A percentile compares a stretch with the other conserved stretches of the same genome.
Evolutionary conservation across 1,139 yeast species (phyloP).

Genomic region (Lodderomyces elongisporus): DNA sequence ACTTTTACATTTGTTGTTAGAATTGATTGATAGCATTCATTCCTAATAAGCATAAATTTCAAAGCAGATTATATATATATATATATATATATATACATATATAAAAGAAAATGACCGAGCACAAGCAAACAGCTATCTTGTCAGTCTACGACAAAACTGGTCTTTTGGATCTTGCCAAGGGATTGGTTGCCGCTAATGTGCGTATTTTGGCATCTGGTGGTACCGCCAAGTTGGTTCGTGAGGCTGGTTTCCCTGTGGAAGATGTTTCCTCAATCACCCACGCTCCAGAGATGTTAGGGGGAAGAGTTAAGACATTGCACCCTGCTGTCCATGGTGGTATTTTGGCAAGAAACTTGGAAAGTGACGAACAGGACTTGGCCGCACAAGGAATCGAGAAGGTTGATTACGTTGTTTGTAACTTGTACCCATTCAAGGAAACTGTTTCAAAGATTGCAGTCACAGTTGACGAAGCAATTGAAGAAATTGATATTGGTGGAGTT

Average conservation of each 20-base stretch:
- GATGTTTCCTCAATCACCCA: constrained; percentile 93
- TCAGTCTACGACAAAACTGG: constrained; percentile 98
- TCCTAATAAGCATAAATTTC: too few species aligned
- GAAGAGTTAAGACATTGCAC: constrained; percentile 95
- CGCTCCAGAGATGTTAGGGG: constrained; percentile 98
- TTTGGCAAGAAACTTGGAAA: constrained; percentile 84
- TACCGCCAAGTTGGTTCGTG: constrained; percentile 89
- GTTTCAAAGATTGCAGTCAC: constrained; percentile 94
- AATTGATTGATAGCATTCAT: too few species aligned
- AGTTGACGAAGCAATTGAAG: constrained; percentile 95
- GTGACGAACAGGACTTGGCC: constrained; percentile 82
- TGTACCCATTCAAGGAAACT: constrained; percentile 97
- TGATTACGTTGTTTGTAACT: constrained; percentile 93
- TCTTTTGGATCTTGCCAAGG: constrained; percentile 90
- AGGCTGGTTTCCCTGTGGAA: constrained; percentile 96
- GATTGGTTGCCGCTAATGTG: constrained; percentile 80
- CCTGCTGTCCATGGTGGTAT: constrained; percentile 99
- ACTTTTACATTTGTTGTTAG: too few species aligned
- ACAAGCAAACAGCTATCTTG: constrained; percentile 82
- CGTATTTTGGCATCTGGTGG: constrained; percentile 96
- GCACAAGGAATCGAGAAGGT: constrained; percentile 91
- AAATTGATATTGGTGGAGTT: constrained; percentile 97
- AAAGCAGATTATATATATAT: too few species aligned
- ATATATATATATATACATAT: too few species aligned
- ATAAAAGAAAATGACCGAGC: constrained; percentile 24